A percentile compares a stretch with the other conserved stretches of the same genome.
Conservation (phyloP, 2,329 filamentous ascomycete species). For the Cercospora nicotianae region DNA sequence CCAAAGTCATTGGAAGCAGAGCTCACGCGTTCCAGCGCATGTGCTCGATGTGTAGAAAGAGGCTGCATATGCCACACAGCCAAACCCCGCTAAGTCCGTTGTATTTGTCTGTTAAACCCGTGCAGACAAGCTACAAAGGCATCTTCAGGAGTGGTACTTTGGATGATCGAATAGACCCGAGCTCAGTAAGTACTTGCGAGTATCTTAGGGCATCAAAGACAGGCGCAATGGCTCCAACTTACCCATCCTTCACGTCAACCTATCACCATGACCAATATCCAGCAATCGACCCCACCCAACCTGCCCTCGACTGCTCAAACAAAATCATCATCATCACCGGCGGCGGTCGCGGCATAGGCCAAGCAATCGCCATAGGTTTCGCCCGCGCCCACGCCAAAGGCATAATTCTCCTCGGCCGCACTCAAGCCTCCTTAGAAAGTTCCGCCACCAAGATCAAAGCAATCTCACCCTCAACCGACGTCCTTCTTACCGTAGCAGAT, state of each 20-base stretch:
- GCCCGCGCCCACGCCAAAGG: conserved; percentile 22
- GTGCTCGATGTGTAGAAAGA: background rate
- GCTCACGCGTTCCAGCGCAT: background rate
- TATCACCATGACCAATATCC: conserved; percentile 41
- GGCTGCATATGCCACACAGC: background rate
- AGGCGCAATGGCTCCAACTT: conserved; percentile 3
- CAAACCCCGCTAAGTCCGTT: background rate
- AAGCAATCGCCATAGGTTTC: conserved; percentile 25
- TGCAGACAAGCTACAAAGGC: background rate
- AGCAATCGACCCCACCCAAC: conserved; percentile 43
- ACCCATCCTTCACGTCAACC: conserved; percentile 41
- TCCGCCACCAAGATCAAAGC: conserved; percentile 14
- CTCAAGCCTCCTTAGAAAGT: conserved; percentile 18
- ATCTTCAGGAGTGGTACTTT: background rate
- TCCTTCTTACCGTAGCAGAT: conserved; percentile 21
- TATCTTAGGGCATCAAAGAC: background rate
- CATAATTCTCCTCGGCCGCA: conserved; percentile 26
- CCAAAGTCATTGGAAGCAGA: background rate
- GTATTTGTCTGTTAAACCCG: background rate
- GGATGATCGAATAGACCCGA: background rate
- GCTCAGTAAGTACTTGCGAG: background rate
- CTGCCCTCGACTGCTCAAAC: conserved; percentile 44
- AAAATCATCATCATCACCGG: conserved; percentile 42
- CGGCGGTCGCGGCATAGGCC: conserved; percentile 23
- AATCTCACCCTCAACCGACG: conserved; percentile 10